Evolutionary conservation across 2,329 filamentous ascomycete species (phyloP).

Genomic region (Capronia epimyces): DNA sequence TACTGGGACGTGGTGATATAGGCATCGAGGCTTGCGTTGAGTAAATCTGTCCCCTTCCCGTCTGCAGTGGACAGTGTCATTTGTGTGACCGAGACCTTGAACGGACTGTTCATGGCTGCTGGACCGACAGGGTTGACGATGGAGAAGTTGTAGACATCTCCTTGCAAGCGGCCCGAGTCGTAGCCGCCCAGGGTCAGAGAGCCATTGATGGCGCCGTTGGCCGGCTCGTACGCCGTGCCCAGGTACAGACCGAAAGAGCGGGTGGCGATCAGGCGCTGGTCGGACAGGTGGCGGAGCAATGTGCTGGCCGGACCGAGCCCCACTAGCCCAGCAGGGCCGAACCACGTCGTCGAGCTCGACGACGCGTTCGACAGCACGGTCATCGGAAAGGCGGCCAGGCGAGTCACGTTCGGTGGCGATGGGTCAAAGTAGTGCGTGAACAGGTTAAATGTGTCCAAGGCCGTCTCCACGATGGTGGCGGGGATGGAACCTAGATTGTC

Average conservation of each 20-base stretch:
- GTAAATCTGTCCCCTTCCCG: constrained; percentile 20
- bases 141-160: constrained; percentile 30
- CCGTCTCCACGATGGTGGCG: constrained; percentile 34
- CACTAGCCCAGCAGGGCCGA: constrained; percentile 28
- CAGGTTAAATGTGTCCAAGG: constrained; percentile 29
- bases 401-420: constrained; percentile 19
- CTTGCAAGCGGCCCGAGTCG: constrained; percentile 41
- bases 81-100: constrained; percentile 39
- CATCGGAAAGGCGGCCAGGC: constrained; percentile 21
- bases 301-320: constrained; percentile 41
- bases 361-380: constrained; percentile 26
- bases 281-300: constrained; percentile 36
- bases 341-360: constrained; percentile 21
- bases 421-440: constrained; percentile 28
- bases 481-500: constrained; percentile 34
- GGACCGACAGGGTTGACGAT: constrained; percentile 31
- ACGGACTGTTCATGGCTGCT: constrained; percentile 30
- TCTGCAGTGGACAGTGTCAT: constrained; percentile 34
- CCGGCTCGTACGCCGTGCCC: constrained; percentile 38
- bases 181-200: constrained; percentile 43
- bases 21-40: constrained; percentile 37
- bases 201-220: constrained; percentile 40
- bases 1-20: constrained; percentile 42
- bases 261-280: constrained; percentile 35
- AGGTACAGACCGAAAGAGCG: constrained; percentile 42